Evolutionary conservation across 1,284 basidiomycete genomes (phyloP).

Genomic region (Moniliella sp.): DNA sequence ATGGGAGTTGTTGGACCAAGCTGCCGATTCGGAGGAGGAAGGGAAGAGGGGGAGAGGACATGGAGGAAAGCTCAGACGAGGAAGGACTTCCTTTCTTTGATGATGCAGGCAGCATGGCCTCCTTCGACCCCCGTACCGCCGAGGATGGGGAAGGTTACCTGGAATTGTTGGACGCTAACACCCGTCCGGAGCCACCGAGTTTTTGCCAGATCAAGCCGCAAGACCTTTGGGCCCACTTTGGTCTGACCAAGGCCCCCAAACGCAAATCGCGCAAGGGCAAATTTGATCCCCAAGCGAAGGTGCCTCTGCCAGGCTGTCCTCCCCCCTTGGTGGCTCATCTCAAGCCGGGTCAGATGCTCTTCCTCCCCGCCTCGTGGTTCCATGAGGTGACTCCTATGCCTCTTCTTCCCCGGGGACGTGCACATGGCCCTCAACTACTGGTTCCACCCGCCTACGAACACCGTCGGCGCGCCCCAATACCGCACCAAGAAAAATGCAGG

Average conservation of each 20-base stretch:
- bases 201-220: constrained; percentile 20
- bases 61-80: not conserved
- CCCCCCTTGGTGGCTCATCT: constrained; percentile 21
- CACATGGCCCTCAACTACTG: constrained; percentile 33
- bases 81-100: not conserved
- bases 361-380: constrained; percentile 29
- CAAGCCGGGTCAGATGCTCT: constrained; percentile 28
- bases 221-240: constrained; percentile 15
- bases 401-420: constrained; percentile 3
- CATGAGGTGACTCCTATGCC: constrained; percentile 29
- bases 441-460: constrained; percentile 28
- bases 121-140: constrained; percentile 3
- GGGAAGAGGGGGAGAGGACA: constrained; percentile 1
- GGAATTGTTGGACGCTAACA: constrained; percentile 2
- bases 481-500: constrained; percentile 1
- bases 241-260: constrained; percentile 4
- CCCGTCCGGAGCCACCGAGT: constrained; percentile 16
- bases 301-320: constrained; percentile 12
- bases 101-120: not conserved
- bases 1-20: too few species aligned
- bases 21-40: constrained; percentile 2
- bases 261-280: not conserved
- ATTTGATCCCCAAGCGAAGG: not conserved
- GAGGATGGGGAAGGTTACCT: constrained; percentile 16
- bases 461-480: constrained; percentile 3